A percentile compares a stretch with the other conserved stretches of the same genome.
Evolutionary conservation across 352 stramenopile species (phyloP).

Genomic region (Blastocystis sp.): DNA sequence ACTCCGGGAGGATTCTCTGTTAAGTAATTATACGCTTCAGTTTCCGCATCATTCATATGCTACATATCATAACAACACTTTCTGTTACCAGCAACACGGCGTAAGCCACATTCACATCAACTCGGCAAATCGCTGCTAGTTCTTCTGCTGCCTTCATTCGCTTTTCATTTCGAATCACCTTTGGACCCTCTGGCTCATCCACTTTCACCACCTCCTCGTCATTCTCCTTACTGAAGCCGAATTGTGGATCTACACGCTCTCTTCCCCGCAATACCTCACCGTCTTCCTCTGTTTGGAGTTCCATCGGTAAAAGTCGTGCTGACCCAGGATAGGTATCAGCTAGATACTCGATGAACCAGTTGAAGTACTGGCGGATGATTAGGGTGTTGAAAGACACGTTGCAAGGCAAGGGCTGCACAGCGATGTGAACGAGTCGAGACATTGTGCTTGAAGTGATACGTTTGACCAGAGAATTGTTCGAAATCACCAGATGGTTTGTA

Average conservation of each 20-base stretch:
- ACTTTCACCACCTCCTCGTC: neutral
- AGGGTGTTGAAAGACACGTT: conserved; percentile 56
- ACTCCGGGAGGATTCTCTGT: neutral
- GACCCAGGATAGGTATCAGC: conserved; percentile 31
- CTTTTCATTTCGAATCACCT: conserved; percentile 23
- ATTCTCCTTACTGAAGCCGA: conserved; percentile 19
- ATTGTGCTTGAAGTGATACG: neutral
- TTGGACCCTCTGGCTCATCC: neutral
- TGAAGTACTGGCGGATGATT: conserved; percentile 55
- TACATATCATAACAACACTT: neutral
- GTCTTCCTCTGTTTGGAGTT: conserved; percentile 32
- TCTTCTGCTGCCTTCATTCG: conserved; percentile 9
- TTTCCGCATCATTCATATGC: neutral
- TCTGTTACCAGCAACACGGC: neutral
- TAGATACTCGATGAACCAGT: conserved; percentile 59
- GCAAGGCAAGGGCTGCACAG: neutral
- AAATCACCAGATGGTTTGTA: conserved; percentile 20
- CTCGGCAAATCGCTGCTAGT: neutral
- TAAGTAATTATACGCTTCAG: neutral
- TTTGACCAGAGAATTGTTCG: neutral
- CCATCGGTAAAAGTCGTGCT: conserved; percentile 12
- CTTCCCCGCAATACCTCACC: neutral
- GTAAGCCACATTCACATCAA: conserved; percentile 12
- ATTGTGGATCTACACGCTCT: neutral
- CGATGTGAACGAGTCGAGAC: neutral